Base-by-base conservation (phyloP, 352 stramenopile species). In the Pythium aquatile region DNA sequence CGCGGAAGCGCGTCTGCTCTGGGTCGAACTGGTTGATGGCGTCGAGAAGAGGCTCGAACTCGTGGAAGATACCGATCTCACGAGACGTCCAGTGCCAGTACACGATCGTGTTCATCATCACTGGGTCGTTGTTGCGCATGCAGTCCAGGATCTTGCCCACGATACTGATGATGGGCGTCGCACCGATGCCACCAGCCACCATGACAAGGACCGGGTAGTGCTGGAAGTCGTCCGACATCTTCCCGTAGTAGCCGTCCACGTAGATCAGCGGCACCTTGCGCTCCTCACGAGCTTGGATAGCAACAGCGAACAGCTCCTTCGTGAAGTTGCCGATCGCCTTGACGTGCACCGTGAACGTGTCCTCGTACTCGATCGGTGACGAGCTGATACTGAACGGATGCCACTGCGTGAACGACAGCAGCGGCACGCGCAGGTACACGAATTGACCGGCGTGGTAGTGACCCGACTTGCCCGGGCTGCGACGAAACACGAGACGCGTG, bases 81-180 rank as follows among this genome's bases (percentile, higher is more conserved):
- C 81, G 86, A 17, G 85, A 91, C 40, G 85, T 91, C 85, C 85
- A 93, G 70, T 91, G 83, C 70, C 88, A 91, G 69, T 93, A 93
- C 9, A 93, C 85, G 48, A 89, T 75, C 24, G 83, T 87, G 55
- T 88, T 75, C 28, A 70, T 70, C 68, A 91, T 78, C 55, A 77
- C 85, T 3, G 81, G 78, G 63, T 95, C 84, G 63, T 84, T 83
- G 70, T 87, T 91, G 66, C 81, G 80, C 78, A 89, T 90, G 48
- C 77, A 81, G 60, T 93, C 81, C 14, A 90, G 70, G 48, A 97
- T 87, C 63, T 97, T 91, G 56, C 88, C 88, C 11, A 97, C 58
- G 35, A 97, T 85, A 49, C 83, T 94, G 51, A 97, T 91, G 39
- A 97, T 79, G 7, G 91, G 91, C 1, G 91, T 98, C 7, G 88